A percentile compares a stretch with the other conserved stretches of the same genome.
phyloP scores from a whole-genome alignment of 2,329 filamentous ascomycete species.

The Lachnellula suecica region DNA sequence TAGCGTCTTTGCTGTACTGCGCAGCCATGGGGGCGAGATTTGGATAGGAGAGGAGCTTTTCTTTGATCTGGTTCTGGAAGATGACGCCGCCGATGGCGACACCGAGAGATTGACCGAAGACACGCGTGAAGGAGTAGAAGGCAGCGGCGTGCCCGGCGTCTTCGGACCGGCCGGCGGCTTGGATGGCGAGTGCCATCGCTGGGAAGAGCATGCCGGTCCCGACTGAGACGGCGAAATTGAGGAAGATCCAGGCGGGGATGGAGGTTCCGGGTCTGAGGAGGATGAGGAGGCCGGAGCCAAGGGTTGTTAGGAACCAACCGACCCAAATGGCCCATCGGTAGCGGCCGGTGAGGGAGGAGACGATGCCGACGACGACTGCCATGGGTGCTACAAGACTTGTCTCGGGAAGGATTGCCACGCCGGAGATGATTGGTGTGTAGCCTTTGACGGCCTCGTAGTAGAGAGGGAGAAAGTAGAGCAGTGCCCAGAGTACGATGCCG shows the following conservation, averaged over 20 bases:
- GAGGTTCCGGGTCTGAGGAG: slow-evolving; percentile 49
- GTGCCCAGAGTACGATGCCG: slow-evolving; percentile 53
- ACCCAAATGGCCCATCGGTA: slow-evolving; percentile 56
- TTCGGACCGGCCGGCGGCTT: slow-evolving; percentile 55
- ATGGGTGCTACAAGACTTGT: slow-evolving; percentile 64
- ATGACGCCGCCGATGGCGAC: slow-evolving; percentile 67
- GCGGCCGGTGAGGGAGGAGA: slow-evolving; percentile 53
- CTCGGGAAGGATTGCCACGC: slow-evolving; percentile 57
- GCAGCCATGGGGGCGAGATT: slow-evolving; percentile 22
- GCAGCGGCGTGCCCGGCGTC: slow-evolving; percentile 61
- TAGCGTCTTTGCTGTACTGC: slow-evolving; percentile 30
- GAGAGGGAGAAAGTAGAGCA: slow-evolving; percentile 55
- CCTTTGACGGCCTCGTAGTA: slow-evolving; percentile 53
- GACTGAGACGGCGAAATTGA: slow-evolving; percentile 59
- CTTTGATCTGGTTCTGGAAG: slow-evolving; percentile 60
- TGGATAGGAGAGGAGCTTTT: slow-evolving; percentile 25
- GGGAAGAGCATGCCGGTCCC: slow-evolving; percentile 67
- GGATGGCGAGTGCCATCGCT: slow-evolving; percentile 60
- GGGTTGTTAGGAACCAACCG: slow-evolving; percentile 60
- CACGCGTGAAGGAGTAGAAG: slow-evolving; percentile 66
- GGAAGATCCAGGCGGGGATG: slow-evolving; percentile 55
- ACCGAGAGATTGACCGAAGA: slow-evolving; percentile 64
- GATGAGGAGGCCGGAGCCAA: slow-evolving; percentile 56
- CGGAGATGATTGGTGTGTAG: slow-evolving; percentile 51
- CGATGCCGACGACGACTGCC: slow-evolving; percentile 53